Evolutionary conservation across 768 basidiomycete genomes (phyloP).

Genomic region (Amanita rimosa): DNA sequence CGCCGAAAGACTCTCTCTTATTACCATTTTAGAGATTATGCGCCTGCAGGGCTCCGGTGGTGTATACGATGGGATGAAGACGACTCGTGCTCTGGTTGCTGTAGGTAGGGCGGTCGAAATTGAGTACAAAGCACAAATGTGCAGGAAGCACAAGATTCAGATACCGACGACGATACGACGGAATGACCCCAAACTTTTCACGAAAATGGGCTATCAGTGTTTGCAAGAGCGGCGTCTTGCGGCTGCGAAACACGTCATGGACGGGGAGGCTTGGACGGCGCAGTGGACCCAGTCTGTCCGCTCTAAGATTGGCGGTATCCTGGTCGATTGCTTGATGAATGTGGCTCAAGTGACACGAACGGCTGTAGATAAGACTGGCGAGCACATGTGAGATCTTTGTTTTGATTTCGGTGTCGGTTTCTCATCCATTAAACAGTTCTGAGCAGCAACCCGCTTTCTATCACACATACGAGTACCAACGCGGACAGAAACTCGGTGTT

Average conservation of each 20-base stretch:
- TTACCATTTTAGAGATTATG: constrained; percentile 87
- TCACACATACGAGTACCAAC: constrained; percentile 86
- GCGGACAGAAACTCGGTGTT: constrained; percentile 90
- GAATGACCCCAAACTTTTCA: constrained; percentile 37
- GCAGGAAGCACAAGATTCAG: constrained; percentile 49
- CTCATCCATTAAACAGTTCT: constrained; percentile 25
- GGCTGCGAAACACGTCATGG: constrained; percentile 51
- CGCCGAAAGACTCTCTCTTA: constrained; percentile 70
- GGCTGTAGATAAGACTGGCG: constrained; percentile 43
- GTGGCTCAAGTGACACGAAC: constrained; percentile 66
- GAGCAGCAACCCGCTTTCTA: constrained; percentile 87
- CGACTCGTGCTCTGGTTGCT: constrained; percentile 65
- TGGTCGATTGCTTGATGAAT: constrained; percentile 79
- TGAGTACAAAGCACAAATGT: constrained; percentile 83
- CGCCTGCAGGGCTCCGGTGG: constrained; percentile 68
- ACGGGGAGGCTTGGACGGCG: constrained; percentile 63
- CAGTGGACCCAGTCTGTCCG: constrained; percentile 75
- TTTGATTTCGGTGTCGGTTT: constrained; percentile 2
- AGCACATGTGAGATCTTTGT: constrained; percentile 40
- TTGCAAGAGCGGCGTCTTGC: constrained; percentile 55
- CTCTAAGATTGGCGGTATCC: constrained; percentile 68
- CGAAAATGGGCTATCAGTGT: constrained; percentile 45
- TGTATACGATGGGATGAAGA: constrained; percentile 81
- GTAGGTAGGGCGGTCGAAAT: constrained; percentile 82
- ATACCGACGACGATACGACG: constrained; percentile 24